These are phyloP conservation scores for Linderniella brevidens DNA, from an alignment of 257 asterid genomes.

Conservation along the genomic window DNA sequence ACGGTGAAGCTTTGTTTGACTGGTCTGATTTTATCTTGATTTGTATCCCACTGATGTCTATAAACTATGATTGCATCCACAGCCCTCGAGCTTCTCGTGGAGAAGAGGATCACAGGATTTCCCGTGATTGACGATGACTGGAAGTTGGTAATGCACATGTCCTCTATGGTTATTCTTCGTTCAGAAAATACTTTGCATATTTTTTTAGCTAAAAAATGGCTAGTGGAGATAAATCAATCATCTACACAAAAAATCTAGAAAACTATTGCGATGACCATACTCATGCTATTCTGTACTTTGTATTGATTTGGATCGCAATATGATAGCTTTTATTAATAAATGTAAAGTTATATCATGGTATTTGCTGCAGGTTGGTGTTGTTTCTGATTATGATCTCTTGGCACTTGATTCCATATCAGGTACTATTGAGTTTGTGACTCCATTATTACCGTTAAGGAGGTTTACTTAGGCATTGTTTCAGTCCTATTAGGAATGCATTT, in stretches of 20 bases:
- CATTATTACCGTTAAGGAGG: not conserved
- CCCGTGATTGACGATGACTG: constrained; percentile 87
- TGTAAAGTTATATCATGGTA: not conserved
- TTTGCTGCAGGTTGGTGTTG: constrained; percentile 70
- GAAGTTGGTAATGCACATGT: constrained; percentile 52
- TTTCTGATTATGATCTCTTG: constrained; percentile 81
- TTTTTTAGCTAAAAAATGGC: no score
- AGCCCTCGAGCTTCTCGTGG: constrained; percentile 75
- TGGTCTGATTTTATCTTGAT: constrained; percentile 6
- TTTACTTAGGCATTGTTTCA: no score
- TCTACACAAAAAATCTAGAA: no score
- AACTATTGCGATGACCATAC: no score
- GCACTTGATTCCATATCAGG: constrained; percentile 89
- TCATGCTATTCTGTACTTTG: not conserved
- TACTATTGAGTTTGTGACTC: constrained; percentile 16
- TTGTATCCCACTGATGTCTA: constrained; percentile 2
- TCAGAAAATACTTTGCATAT: no score
- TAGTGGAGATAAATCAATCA: no score
- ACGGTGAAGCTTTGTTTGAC: constrained; percentile 2
- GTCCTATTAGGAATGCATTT: no score
- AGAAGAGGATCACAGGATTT: constrained; percentile 76
- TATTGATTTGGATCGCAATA: not conserved
- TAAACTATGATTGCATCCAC: constrained; percentile 12
- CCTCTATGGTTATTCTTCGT: constrained; percentile 2
- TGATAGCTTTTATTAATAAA: not conserved